Percentiles rank a stretch among this genome's conserved stretches.
Evolutionary conservation across 179 eudicot species (phyloP).

Genomic region (Carnegiea gigantea): DNA sequence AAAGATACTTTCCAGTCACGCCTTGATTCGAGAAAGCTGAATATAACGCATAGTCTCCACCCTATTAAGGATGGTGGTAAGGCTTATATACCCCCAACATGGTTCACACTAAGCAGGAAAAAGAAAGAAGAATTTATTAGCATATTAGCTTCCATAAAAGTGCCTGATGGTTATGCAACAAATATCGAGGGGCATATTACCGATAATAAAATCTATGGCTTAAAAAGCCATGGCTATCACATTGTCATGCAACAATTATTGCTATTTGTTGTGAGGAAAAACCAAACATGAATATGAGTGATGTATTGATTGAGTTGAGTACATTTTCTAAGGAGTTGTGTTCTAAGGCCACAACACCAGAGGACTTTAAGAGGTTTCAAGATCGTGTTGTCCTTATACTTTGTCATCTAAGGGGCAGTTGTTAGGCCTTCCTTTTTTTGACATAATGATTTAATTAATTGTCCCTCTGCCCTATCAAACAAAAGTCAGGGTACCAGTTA

Average conservation of each 20-base stretch:
- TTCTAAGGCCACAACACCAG: neutral
- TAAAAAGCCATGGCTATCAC: too few relatives aligned
- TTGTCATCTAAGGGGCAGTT: neutral
- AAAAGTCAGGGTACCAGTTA: neutral
- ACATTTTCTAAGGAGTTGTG: neutral
- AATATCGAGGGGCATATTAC: too few relatives aligned
- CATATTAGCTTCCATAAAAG: neutral
- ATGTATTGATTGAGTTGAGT: neutral
- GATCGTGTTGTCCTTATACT: neutral
- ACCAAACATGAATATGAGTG: neutral
- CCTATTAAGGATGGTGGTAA: too few relatives aligned
- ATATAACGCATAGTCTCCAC: too few relatives aligned
- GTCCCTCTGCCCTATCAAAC: neutral
- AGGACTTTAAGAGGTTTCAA: neutral
- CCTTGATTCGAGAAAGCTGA: too few relatives aligned
- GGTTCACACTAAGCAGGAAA: too few relatives aligned
- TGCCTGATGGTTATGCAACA: too few relatives aligned
- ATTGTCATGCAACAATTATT: too few relatives aligned
- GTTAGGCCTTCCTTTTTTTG: neutral
- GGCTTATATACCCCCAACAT: too few relatives aligned
- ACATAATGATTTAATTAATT: neutral
- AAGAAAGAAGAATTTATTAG: too few relatives aligned
- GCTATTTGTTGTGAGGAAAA: neutral
- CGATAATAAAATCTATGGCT: too few relatives aligned
- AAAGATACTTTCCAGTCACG: too few relatives aligned